Percentiles rank a stretch among this genome's conserved stretches.
phyloP scores from a whole-genome alignment of 768 basidiomycete species.

The Rhizopogon sp. region DNA sequence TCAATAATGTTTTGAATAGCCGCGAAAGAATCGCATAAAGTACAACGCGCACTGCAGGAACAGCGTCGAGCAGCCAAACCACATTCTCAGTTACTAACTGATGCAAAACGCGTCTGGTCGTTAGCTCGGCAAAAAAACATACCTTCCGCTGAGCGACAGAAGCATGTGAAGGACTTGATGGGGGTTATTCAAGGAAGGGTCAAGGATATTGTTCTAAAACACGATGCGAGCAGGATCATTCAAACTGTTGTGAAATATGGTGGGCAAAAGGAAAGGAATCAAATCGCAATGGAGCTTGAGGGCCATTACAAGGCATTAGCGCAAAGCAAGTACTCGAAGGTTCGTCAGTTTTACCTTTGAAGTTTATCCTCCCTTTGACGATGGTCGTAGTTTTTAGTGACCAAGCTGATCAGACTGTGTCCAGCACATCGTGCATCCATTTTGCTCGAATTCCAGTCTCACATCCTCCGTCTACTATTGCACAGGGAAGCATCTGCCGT shows the following conservation, averaged over 20 bases:
- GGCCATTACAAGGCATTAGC: constrained; percentile 74
- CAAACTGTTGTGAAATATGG: constrained; percentile 83
- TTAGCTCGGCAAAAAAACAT: constrained; percentile 71
- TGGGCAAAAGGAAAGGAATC: constrained; percentile 63
- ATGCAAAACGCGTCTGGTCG: constrained; percentile 78
- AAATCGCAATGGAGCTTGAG: constrained; percentile 79
- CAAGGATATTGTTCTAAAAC: constrained; percentile 84
- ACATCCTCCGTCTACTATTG: constrained; percentile 71
- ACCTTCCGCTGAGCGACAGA: constrained; percentile 62
- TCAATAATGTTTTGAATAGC: constrained; percentile 30
- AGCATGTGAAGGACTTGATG: constrained; percentile 73
- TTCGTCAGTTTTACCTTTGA: constrained; percentile 22
- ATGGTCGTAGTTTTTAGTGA: constrained; percentile 61
- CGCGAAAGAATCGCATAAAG: constrained; percentile 65
- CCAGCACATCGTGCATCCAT: constrained; percentile 72
- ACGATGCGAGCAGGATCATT: constrained; percentile 85
- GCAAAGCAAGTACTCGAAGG: constrained; percentile 90
- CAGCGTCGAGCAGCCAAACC: constrained; percentile 77
- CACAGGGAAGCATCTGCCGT: constrained; percentile 83
- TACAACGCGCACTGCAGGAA: constrained; percentile 58
- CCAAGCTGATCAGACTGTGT: constrained; percentile 74
- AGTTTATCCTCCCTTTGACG: not conserved
- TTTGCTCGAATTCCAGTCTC: constrained; percentile 70
- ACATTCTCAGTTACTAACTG: constrained; percentile 59
- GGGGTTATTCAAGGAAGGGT: constrained; percentile 73